These are phyloP conservation scores for Glebionis coronaria DNA, from an alignment of 129 eudicot genomes.

Conservation along the genomic window DNA sequence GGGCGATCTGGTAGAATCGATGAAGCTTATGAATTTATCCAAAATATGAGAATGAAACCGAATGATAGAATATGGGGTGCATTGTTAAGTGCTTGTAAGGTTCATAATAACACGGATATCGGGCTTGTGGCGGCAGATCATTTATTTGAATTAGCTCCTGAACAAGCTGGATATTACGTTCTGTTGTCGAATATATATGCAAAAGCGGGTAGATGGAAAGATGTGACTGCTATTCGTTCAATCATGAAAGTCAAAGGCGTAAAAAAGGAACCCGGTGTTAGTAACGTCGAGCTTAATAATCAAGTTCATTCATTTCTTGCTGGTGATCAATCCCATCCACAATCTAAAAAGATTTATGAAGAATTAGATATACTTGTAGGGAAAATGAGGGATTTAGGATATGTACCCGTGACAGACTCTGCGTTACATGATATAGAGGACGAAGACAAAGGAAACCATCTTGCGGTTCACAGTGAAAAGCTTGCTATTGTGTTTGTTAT, in stretches of 20 bases:
- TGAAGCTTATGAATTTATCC: slow-evolving; percentile 62
- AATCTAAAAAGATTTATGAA: slow-evolving; percentile 47
- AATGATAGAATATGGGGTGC: slow-evolving; percentile 88
- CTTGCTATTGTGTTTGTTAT: slow-evolving; percentile 71
- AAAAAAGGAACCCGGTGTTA: slow-evolving; percentile 68
- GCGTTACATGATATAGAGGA: slow-evolving; percentile 87
- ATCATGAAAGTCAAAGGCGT: slow-evolving; percentile 72
- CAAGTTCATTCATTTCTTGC: slow-evolving; percentile 64
- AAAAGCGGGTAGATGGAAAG: slow-evolving; percentile 87
- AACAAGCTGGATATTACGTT: slow-evolving; percentile 81
- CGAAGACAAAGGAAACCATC: slow-evolving; percentile 71
- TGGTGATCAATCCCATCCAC: slow-evolving; percentile 72
- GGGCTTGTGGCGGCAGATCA: slow-evolving; percentile 82
- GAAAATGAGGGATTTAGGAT: slow-evolving; percentile 68
- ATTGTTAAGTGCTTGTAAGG: slow-evolving; percentile 70
- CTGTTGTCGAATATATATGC: slow-evolving; percentile 85
- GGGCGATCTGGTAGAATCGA: slow-evolving; percentile 63
- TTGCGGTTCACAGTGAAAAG: slow-evolving; percentile 79
- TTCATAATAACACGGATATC: slow-evolving; percentile 57
- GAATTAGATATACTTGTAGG: slow-evolving; percentile 50
- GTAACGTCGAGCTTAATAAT: slow-evolving; percentile 68
- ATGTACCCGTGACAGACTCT: slow-evolving; percentile 57
- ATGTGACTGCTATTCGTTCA: slow-evolving; percentile 57
- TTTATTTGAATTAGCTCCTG: slow-evolving; percentile 63
- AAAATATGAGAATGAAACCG: slow-evolving; percentile 58